Evolutionary conservation across 352 stramenopile genomes (phyloP), one percentile per base, ranked within the genome.

Genomic region (Phytophthora tubulina): DNA sequence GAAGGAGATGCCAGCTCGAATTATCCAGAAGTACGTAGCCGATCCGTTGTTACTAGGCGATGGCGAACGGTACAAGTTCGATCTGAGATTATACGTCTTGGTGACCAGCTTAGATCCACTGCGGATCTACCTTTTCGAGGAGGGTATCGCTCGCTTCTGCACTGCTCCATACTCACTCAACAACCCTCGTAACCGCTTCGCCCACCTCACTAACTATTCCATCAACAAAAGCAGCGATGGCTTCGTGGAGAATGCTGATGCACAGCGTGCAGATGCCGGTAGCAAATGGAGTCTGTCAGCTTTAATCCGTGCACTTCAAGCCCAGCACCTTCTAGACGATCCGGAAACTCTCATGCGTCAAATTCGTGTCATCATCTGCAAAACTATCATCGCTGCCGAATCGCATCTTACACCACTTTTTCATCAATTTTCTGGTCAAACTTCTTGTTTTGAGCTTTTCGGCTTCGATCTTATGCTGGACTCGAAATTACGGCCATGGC

Each of bases 31-130:
- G 41, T 96, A 97, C 63, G 33, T 98, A 0, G 65, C 77, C 0
- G 79, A 85, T 33, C 92, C 91, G 10, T 85, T 95, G 21, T 70
- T 96, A 2, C 79, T 97, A 32, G 85, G 91, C 33, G 83, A 88
- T n/a, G 69, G 56, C 0, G 56, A 56, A 4, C 55, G 63, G 11
- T 91, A 85, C 76, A 98, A 98, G 69, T 97, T 98, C 55, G 93
- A 97, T 61, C 69, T 98, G 27, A 80, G 93, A 9, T 61, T 98
- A 48, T 98, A 98, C 70, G 89, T 97, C 2, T 51, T 97, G 5
- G 88, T 97, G 35, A 97, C 91, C n/a, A 92, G 80, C 48, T 70
- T 97, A 38, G 88, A 97, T 53, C 92, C 92, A 14, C 67, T 97
- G 48, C 80, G 90, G 30, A 86, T 95, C 49, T 97, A 97, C 56